phyloP scores from a whole-genome alignment of 1,139 yeast species.

The Kurtzmaniella quercitrusa region DNA sequence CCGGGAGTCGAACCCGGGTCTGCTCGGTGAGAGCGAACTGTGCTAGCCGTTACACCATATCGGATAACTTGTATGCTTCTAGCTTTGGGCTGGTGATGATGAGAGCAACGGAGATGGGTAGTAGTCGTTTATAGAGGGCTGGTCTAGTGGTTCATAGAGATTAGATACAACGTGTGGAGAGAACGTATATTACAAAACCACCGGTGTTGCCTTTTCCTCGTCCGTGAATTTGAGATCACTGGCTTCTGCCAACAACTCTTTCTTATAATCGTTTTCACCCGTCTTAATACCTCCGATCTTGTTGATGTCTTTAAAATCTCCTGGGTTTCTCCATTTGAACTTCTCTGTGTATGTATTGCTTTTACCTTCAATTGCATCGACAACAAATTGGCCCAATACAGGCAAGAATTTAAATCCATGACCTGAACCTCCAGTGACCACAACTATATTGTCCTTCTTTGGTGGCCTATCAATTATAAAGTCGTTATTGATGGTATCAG shows the following conservation, averaged over 20 bases:
- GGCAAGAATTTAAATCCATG: constrained; percentile 36
- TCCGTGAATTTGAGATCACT: neutral
- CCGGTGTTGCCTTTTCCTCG: neutral
- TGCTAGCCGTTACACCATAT: constrained; percentile 80
- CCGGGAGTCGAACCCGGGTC: constrained; percentile 84
- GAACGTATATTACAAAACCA: neutral
- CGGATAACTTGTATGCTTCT: constrained; percentile 44
- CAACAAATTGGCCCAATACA: constrained; percentile 28
- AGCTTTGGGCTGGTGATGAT: neutral
- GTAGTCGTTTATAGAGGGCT: no score
- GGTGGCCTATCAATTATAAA: constrained; percentile 40
- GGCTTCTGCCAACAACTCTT: neutral
- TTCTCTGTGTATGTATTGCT: constrained; percentile 18
- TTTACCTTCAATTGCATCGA: constrained; percentile 20
- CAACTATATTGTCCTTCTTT: constrained; percentile 25
- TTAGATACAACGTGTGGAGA: neutral
- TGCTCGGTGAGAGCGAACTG: constrained; percentile 83
- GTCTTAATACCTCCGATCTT: constrained; percentile 5
- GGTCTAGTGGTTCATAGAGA: no score
- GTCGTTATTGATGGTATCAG: constrained; percentile 39
- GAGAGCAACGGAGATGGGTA: no score
- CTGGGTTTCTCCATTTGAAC: constrained; percentile 31
- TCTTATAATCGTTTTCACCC: neutral
- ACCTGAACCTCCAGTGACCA: constrained; percentile 45
- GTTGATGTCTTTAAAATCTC: constrained; percentile 9